Percentiles rank a stretch among this genome's conserved stretches.
These are phyloP conservation scores for Diplodia seriata DNA, from an alignment of 2,329 filamentous ascomycete genomes.

Conservation along the genomic window DNA sequence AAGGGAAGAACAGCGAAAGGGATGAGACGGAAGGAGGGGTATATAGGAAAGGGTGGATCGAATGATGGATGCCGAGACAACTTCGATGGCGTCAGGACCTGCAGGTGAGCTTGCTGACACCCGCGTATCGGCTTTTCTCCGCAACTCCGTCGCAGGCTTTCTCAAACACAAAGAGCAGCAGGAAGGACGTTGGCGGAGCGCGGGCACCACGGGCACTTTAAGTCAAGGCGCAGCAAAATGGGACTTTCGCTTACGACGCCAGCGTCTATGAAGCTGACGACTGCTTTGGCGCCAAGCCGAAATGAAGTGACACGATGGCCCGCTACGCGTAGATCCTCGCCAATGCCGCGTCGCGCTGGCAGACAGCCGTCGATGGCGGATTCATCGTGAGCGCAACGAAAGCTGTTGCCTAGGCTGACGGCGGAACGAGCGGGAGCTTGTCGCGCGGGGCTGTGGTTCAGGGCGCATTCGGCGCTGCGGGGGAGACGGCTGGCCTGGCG, in stretches of 20 bases:
- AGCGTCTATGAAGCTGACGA: slow-evolving; percentile 30
- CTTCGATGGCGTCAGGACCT: slow-evolving; percentile 43
- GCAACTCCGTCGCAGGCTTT: slow-evolving; percentile 1
- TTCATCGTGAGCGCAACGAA: neutral
- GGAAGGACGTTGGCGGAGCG: neutral
- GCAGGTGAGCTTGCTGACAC: slow-evolving; percentile 17
- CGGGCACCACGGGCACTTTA: slow-evolving; percentile 10
- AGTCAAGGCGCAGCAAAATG: neutral
- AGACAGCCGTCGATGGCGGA: neutral
- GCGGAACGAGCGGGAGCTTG: slow-evolving; percentile 7
- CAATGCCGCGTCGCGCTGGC: slow-evolving; percentile 4
- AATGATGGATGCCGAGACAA: slow-evolving; percentile 32
- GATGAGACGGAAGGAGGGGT: slow-evolving; percentile 25
- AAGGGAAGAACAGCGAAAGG: slow-evolving; percentile 26
- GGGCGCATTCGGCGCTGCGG: neutral
- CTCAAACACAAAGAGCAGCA: slow-evolving; percentile 15
- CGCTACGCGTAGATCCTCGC: slow-evolving; percentile 19
- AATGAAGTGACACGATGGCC: slow-evolving; percentile 29
- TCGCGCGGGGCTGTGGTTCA: slow-evolving; percentile 4
- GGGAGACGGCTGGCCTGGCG: neutral
- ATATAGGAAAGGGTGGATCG: slow-evolving; percentile 14
- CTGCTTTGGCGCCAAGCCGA: slow-evolving; percentile 28
- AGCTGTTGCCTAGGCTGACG: slow-evolving; percentile 15
- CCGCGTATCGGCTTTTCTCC: slow-evolving; percentile 25
- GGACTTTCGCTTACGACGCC: slow-evolving; percentile 21